Evolutionary conservation across 148 eudicot genomes (phyloP).

Genomic region (Nepenthes mirabilis): DNA sequence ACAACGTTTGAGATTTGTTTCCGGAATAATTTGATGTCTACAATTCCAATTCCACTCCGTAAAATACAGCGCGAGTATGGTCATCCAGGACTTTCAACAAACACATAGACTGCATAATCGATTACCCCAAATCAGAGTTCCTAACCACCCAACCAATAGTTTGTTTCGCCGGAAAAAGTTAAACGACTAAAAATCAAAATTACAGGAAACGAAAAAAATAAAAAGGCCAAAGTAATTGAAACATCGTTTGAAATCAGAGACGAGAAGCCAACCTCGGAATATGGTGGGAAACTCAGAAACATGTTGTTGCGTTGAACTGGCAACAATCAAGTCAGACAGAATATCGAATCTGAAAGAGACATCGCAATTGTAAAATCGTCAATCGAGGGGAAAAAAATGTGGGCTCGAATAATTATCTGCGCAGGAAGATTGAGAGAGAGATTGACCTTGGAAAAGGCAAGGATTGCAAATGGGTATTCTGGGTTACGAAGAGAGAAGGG

Average conservation of each 20-base stretch:
- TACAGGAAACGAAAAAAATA: too few species aligned
- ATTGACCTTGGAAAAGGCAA: constrained; percentile 3
- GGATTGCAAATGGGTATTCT: background rate
- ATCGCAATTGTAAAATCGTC: background rate
- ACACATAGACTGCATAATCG: constrained; percentile 23
- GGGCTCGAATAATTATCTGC: too few species aligned
- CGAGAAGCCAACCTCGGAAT: constrained; percentile 31
- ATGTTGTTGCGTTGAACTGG: background rate
- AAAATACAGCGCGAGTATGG: too few species aligned
- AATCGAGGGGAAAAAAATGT: background rate
- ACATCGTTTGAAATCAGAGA: too few species aligned
- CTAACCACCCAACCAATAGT: background rate
- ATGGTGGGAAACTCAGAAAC: constrained; percentile 1
- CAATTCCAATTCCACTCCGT: too few species aligned
- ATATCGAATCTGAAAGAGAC: background rate
- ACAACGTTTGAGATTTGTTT: too few species aligned
- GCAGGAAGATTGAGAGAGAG: background rate
- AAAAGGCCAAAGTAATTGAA: too few species aligned
- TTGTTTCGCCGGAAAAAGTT: background rate
- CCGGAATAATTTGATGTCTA: too few species aligned
- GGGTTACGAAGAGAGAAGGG: constrained; percentile 12
- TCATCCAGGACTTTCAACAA: constrained; percentile 33
- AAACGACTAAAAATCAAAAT: background rate
- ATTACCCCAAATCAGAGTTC: background rate
- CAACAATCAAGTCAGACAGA: too few species aligned